A percentile compares a stretch with the other conserved stretches of the same genome.
phyloP scores from a whole-genome alignment of 2,329 filamentous ascomycete genomes.

The Aspergillus pseudoterreus region DNA sequence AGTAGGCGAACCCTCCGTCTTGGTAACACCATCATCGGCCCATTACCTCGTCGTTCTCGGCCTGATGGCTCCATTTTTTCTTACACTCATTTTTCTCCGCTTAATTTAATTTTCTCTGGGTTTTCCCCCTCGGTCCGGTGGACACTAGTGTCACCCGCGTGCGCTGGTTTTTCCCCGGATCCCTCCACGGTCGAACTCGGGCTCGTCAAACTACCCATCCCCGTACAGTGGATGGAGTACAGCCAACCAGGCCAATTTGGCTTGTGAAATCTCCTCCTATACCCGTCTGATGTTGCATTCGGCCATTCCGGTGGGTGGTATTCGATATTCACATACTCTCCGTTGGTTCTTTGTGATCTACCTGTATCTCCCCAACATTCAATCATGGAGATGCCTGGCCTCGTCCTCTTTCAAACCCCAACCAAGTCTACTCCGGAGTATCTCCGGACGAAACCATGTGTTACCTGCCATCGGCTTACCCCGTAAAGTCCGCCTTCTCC shows the following conservation, averaged over 20 bases:
- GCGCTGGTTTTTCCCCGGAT: constrained; percentile 9
- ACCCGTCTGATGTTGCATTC: constrained; percentile 12
- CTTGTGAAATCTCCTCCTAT: background rate
- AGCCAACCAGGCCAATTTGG: background rate
- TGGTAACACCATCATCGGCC: background rate
- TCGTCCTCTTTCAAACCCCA: background rate
- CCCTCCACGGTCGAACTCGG: constrained; percentile 7
- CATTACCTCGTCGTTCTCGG: constrained; percentile 2
- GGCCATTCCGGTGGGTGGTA: constrained; percentile 4
- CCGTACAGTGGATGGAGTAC: background rate
- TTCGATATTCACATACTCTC: background rate
- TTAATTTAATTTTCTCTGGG: background rate
- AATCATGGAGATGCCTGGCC: background rate
- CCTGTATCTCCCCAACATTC: background rate
- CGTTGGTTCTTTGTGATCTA: background rate
- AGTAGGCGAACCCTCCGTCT: constrained; percentile 1
- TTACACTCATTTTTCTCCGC: background rate
- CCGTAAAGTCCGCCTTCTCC: background rate
- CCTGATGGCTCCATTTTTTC: background rate
- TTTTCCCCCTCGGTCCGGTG: background rate
- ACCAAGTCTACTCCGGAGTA: background rate
- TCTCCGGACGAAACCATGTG: constrained; percentile 3
- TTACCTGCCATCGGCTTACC: background rate
- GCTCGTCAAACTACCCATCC: constrained; percentile 5
- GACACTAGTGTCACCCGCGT: constrained; percentile 6